Evolutionary conservation across 2,329 filamentous ascomycete genomes (phyloP).

Genomic region (Colletotrichum ledebouriae): DNA sequence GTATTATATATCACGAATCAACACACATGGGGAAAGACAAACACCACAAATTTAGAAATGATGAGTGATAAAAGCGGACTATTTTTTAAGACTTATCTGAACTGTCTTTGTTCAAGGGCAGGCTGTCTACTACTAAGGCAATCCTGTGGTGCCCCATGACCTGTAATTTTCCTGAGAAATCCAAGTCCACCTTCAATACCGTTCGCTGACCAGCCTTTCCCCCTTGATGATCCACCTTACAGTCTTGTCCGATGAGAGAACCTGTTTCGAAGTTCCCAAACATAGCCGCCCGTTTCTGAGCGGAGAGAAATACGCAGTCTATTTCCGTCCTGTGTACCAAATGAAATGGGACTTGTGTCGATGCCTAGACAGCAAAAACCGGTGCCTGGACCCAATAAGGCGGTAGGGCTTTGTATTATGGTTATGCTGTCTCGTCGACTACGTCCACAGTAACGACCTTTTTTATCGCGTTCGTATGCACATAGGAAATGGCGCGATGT

Average conservation of each 20-base stretch:
- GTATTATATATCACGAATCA: constrained; percentile 15
- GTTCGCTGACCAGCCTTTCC: constrained; percentile 5
- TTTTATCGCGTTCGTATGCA: constrained; percentile 1
- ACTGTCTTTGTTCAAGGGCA: neutral
- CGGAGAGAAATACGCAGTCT: neutral
- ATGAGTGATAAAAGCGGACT: neutral
- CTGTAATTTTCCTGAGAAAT: constrained; percentile 6
- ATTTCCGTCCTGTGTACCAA: neutral
- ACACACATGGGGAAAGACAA: neutral
- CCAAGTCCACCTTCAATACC: constrained; percentile 16
- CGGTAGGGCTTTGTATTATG: constrained; percentile 32
- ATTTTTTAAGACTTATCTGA: neutral
- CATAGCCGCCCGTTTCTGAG: neutral
- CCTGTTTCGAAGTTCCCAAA: neutral
- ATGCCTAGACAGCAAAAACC: neutral
- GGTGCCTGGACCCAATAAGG: constrained; percentile 16
- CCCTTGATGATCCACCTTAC: constrained; percentile 1
- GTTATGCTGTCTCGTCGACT: neutral
- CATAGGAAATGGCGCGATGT: constrained; percentile 16
- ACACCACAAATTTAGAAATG: neutral
- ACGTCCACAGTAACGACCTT: neutral
- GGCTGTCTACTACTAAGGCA: constrained; percentile 1
- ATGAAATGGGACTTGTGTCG: neutral
- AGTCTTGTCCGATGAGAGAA: neutral
- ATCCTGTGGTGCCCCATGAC: constrained; percentile 8